Base-by-base conservation (phyloP, 179 eudicot species). In the Camellia oleifera region DNA sequence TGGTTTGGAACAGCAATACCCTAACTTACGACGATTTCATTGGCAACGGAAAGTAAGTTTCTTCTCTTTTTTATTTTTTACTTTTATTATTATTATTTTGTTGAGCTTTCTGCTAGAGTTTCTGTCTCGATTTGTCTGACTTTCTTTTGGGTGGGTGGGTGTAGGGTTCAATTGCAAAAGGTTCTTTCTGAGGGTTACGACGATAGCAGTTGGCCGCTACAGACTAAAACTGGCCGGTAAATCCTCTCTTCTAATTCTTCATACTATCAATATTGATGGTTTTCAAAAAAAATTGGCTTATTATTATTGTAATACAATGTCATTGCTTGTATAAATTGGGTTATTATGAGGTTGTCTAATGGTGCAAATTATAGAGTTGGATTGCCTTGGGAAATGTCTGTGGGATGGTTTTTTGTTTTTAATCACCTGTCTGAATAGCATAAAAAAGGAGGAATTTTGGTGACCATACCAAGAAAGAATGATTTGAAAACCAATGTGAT, bases 1-100 rank as follows among this genome's bases (percentile, higher is more conserved):
- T 79, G 23, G 98, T 96, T 5, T 92, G 93, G 94, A 96, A 96
- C 82, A 96, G 98, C 90, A 96, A 96, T 86, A 90, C 94, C 14
- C 46, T 96, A 65, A 83, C 90, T 42, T 81, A 76, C 65, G 98
- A 96, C 48, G 99, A 94, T 83, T 89, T 90, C 81, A 94, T 96
- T 40, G 99, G 99, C 82, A 89, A 89, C 61, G 98, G 98, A 94
- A 94, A 88, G 99, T 94, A 88, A 86, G 85, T 69, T 20, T 3
- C 65, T 78, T n/a, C 58, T 62, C 77, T 54, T 74, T 10, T 15
- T 10, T 69, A 60, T 48, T 69, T 32, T 15, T 10, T 69, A 60
- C 42, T 69, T 32, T 26, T 26, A 0, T 26, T 26, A 23, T 26
- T 26, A 26, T 26, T 26, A 14, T 18, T 44, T 42, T 40, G 13